Conservation (phyloP, 805 yeast species). For the Starmera pachycereana region DNA sequence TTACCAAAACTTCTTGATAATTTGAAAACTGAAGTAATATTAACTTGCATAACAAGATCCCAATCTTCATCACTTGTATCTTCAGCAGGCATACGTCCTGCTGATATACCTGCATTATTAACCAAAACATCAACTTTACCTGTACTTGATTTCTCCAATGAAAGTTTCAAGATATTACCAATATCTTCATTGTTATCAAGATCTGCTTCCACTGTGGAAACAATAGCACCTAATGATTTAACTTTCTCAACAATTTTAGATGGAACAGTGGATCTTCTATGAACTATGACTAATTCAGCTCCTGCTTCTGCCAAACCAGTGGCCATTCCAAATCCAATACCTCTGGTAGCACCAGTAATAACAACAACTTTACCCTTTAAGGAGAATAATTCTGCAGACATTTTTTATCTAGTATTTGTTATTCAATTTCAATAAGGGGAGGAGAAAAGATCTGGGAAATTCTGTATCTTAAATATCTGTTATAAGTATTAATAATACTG, state of each 20-base stretch:
- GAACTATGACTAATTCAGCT: slow-evolving; percentile 53
- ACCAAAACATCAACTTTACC: slow-evolving; percentile 69
- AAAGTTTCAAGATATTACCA: slow-evolving; percentile 19
- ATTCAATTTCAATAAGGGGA: no score
- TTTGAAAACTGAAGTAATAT: slow-evolving; percentile 68
- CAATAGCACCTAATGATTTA: slow-evolving; percentile 44
- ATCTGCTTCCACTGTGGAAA: slow-evolving; percentile 34
- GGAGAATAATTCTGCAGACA: slow-evolving; percentile 49
- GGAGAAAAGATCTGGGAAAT: no score
- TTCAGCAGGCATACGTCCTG: slow-evolving; percentile 38
- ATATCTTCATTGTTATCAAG: slow-evolving; percentile 13
- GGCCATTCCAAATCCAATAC: slow-evolving; percentile 15
- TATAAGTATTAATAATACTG: no score
- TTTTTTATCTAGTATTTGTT: neutral
- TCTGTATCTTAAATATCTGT: no score
- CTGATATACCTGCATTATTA: slow-evolving; percentile 76
- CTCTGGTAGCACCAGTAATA: slow-evolving; percentile 44
- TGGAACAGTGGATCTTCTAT: slow-evolving; percentile 13
- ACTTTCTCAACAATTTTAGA: slow-evolving; percentile 16
- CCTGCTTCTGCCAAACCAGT: slow-evolving; percentile 25
- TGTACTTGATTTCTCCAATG: slow-evolving; percentile 45
- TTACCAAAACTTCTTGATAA: slow-evolving; percentile 67
- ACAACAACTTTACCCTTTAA: slow-evolving; percentile 77
- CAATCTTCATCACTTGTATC: slow-evolving; percentile 34
- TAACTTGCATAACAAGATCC: slow-evolving; percentile 61